Base-by-base conservation (phyloP, 2,329 filamentous ascomycete genomes). In the Diaporthe destruens region DNA sequence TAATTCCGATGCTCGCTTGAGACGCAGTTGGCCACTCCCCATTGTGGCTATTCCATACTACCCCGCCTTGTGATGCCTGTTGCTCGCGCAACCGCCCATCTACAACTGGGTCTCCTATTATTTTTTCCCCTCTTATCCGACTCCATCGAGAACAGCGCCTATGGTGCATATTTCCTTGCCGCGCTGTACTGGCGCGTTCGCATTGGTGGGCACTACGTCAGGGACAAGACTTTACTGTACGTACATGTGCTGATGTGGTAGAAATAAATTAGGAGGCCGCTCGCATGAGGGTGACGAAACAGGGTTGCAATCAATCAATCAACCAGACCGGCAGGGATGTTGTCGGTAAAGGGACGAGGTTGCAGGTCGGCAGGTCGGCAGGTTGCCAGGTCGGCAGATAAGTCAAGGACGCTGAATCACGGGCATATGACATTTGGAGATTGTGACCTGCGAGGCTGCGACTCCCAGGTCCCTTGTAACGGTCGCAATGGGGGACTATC, bases 281-380 rank as follows among this genome's bases (percentile, higher is more conserved):
- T 61, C n/a, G 67, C 55, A 70, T 70, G 55, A 59, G 44, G 49
- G 42, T 70, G 55, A 59, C 56, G 39, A 51, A 70, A 59, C 56
- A 59, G 67, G 55, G 55, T 70, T 42, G 67, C 36, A 70, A 34
- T 34, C 32, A 70, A 14, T 65, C 61, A 51, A 65, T 25, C 8
- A 51, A 29, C 59, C 61, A 51, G 44, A 39, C 61, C 3, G 44
- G 29, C 44, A 39, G 61, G 61, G 61, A 65, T 65, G 61, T 25
- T 36, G 6, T 65, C 29, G 61, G 29, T 20, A 51, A 36, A 12
- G 44, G 61, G 44, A 57, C 32, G 55, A 57, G 55, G 34, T 61
- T 11, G 56, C 36, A 61, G 56, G 56, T 29, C 36, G 56, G 56
- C 56, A 44, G 56, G 34, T n/a, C n/a, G n/a, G n/a, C n/a, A 57